A percentile compares a stretch with the other conserved stretches of the same genome.
Conservation (phyloP, 2,329 filamentous ascomycete genomes). For the Scytalidium sp. region DNA sequence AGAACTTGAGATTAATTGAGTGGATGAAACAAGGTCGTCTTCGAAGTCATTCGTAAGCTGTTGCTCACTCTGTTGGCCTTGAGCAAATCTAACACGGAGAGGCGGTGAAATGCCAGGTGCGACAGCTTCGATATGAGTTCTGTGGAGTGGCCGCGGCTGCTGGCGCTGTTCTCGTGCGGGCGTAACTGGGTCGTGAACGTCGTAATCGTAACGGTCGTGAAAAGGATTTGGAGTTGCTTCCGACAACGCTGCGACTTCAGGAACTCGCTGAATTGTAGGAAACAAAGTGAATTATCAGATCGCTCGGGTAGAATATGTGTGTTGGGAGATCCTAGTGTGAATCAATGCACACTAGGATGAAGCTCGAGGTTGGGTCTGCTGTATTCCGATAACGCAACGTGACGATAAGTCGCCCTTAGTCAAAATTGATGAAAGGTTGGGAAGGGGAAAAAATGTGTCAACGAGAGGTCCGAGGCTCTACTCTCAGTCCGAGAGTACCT, state of each 20-base stretch:
- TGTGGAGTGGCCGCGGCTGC: conserved; percentile 18
- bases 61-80: conserved; percentile 9
- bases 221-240: conserved; percentile 16
- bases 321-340: conserved; percentile 1
- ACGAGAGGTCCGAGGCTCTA: background rate
- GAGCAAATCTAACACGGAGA: conserved; percentile 19
- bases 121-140: conserved; percentile 29
- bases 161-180: conserved; percentile 25
- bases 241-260: conserved; percentile 27
- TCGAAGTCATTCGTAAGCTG: conserved; percentile 23
- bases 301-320: background rate
- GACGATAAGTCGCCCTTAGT: background rate
- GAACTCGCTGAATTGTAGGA: conserved; percentile 12
- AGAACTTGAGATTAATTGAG: conserved; percentile 18
- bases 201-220: conserved; percentile 35
- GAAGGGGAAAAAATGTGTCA: background rate
- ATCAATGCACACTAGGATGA: background rate
- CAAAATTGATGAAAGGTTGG: background rate
- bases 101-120: conserved; percentile 28
- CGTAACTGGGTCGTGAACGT: conserved; percentile 28
- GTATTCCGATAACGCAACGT: background rate
- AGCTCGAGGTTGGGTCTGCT: background rate
- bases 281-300: conserved; percentile 22
- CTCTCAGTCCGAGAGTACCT: background rate
- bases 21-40: conserved; percentile 22